Percentiles rank a stretch among this genome's conserved stretches.
Evolutionary conservation across 352 stramenopile genomes (phyloP).

Genomic region (Globisporangium cylindrosporum): DNA sequence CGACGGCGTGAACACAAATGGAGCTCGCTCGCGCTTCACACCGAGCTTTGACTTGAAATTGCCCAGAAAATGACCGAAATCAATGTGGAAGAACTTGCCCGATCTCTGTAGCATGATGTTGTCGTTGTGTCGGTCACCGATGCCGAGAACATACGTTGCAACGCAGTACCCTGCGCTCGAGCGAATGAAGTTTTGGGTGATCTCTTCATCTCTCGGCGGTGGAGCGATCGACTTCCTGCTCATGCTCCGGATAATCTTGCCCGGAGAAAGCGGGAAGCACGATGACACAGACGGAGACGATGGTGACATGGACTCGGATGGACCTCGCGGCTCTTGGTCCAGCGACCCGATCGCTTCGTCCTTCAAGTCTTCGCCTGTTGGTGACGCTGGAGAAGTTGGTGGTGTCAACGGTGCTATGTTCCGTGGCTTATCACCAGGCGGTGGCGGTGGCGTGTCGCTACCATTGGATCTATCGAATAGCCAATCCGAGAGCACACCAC

Average conservation of each 20-base stretch:
- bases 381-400: conserved; percentile 7
- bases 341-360: neutral
- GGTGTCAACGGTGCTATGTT: conserved; percentile 3
- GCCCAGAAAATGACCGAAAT: conserved; percentile 95
- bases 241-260: conserved; percentile 32
- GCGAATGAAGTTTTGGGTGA: conserved; percentile 86
- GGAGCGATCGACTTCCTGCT: conserved; percentile 18
- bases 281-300: conserved; percentile 30
- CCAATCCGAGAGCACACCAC: conserved; percentile 72
- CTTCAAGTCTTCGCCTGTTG: neutral
- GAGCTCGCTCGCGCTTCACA: conserved; percentile 87
- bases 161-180: conserved; percentile 92
- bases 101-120: conserved; percentile 95
- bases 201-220: conserved; percentile 36
- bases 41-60: conserved; percentile 94
- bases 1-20: conserved; percentile 91
- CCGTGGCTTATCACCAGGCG: neutral
- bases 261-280: conserved; percentile 56
- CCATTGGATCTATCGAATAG: conserved; percentile 34
- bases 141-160: conserved; percentile 91
- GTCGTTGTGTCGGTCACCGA: conserved; percentile 94
- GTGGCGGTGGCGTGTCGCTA: conserved; percentile 1
- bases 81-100: conserved; percentile 95
- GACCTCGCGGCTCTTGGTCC: conserved; percentile 17
- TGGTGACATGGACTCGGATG: conserved; percentile 8